phyloP scores from a whole-genome alignment of 164 flowering plant genomes.

The Protea cynaroides region DNA sequence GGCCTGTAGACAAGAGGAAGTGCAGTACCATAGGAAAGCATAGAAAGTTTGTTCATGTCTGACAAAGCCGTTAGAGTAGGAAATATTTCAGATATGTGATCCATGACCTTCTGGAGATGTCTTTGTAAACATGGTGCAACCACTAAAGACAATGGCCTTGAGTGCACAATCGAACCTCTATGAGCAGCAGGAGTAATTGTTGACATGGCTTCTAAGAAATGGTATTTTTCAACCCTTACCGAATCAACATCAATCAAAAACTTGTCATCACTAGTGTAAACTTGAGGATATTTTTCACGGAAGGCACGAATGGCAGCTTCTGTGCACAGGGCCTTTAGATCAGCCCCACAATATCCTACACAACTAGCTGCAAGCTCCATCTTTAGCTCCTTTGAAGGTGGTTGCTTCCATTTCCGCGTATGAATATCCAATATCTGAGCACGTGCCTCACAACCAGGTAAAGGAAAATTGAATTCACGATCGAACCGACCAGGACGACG shows the following conservation, averaged over 20 bases:
- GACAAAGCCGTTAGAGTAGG: constrained; percentile 56
- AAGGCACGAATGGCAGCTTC: constrained; percentile 99
- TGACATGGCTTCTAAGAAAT: constrained; percentile 91
- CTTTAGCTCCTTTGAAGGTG: constrained; percentile 81
- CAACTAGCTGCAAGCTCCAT: constrained; percentile 95
- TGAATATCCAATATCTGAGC: constrained; percentile 94
- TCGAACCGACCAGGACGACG: constrained; percentile 99
- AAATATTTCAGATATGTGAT: constrained; percentile 55
- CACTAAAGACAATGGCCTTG: constrained; percentile 84
- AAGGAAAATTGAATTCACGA: constrained; percentile 93
- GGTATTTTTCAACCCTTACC: constrained; percentile 77
- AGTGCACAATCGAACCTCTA: constrained; percentile 88
- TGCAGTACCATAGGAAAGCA: constrained; percentile 79
- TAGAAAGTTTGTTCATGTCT: constrained; percentile 57
- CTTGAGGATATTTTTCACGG: constrained; percentile 98
- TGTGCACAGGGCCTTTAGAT: constrained; percentile 91
- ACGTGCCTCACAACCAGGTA: constrained; percentile 98
- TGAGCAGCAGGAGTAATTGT: constrained; percentile 99
- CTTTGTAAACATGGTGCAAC: constrained; percentile 82
- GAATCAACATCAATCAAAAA: constrained; percentile 93
- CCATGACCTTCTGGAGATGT: constrained; percentile 70
- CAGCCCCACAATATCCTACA: constrained; percentile 99
- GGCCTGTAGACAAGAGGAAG: constrained; percentile 94
- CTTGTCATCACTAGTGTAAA: constrained; percentile 97
- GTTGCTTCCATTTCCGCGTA: constrained; percentile 93